phyloP scores from a whole-genome alignment of 1,284 basidiomycete species.

The Leucoagaricus sp. region DNA sequence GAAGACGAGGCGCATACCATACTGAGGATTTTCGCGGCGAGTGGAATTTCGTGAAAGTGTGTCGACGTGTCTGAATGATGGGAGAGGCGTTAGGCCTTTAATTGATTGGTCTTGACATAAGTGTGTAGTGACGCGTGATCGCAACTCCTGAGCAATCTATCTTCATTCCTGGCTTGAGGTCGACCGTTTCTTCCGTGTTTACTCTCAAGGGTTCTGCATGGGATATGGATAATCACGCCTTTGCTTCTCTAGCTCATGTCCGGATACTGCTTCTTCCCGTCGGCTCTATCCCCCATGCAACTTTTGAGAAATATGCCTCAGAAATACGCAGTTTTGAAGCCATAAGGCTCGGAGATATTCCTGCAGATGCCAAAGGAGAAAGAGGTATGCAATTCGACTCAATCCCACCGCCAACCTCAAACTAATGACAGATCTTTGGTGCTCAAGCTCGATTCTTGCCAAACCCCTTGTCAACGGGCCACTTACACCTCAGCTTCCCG shows the following conservation, averaged over 20 bases:
- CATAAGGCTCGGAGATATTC: conserved; percentile 78
- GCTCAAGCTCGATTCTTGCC: conserved; percentile 78
- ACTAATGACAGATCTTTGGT: conserved; percentile 16
- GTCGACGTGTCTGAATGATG: conserved; percentile 11
- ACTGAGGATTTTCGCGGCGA: background rate
- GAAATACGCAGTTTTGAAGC: conserved; percentile 72
- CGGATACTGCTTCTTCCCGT: conserved; percentile 78
- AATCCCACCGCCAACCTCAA: background rate
- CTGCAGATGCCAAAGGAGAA: conserved; percentile 75
- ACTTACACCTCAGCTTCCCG: conserved; percentile 72
- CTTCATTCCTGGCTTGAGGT: too few species aligned
- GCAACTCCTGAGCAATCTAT: background rate
- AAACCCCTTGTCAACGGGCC: conserved; percentile 70
- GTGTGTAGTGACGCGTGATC: conserved; percentile 15
- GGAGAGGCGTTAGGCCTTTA: background rate
- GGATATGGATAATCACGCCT: conserved; percentile 67
- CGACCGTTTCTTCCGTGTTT: conserved; percentile 2
- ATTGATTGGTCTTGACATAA: too few species aligned
- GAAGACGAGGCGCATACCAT: conserved; percentile 1
- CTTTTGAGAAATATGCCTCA: conserved; percentile 69
- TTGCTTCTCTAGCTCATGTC: conserved; percentile 79
- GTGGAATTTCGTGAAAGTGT: background rate
- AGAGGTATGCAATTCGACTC: conserved; percentile 50
- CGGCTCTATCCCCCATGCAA: conserved; percentile 60
- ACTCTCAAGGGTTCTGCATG: conserved; percentile 4